phyloP scores from a whole-genome alignment of 345 rosid genomes.

The Erysimum cheiranthoides region DNA sequence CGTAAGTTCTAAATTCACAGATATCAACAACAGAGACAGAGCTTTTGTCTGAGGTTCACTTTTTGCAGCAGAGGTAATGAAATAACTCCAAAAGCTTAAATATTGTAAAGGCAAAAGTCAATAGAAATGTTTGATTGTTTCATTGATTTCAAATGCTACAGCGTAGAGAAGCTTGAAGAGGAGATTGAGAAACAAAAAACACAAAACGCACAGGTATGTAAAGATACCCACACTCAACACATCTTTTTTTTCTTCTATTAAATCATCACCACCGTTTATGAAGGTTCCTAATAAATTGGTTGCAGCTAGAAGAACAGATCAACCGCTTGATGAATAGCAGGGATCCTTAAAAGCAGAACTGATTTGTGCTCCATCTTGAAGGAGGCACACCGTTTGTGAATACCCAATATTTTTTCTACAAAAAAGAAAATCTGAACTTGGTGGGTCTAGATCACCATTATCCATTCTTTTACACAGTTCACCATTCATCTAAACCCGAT shows the following conservation, averaged over 20 bases:
- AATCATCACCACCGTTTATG: background rate
- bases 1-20: conserved; percentile 15
- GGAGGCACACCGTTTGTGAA: background rate
- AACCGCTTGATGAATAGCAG: conserved; percentile 11
- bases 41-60: background rate
- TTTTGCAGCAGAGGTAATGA: conserved; percentile 10
- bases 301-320: conserved; percentile 24
- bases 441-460: background rate
- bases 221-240: background rate
- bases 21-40: background rate
- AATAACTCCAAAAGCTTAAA: background rate
- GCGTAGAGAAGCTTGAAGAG: conserved; percentile 17
- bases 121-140: background rate
- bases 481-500: background rate
- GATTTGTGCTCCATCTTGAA: background rate
- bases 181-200: conserved; percentile 20
- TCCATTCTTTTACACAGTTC: background rate
- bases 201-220: conserved; percentile 19
- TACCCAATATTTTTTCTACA: background rate
- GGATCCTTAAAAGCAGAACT: background rate
- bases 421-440: too few relatives aligned
- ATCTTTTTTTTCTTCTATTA: background rate
- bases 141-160: conserved; percentile 14
- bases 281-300: background rate
- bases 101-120: background rate